phyloP scores from a whole-genome alignment of 225 moss, liverwort and hornwort genomes.

The Climacium dendroides region DNA sequence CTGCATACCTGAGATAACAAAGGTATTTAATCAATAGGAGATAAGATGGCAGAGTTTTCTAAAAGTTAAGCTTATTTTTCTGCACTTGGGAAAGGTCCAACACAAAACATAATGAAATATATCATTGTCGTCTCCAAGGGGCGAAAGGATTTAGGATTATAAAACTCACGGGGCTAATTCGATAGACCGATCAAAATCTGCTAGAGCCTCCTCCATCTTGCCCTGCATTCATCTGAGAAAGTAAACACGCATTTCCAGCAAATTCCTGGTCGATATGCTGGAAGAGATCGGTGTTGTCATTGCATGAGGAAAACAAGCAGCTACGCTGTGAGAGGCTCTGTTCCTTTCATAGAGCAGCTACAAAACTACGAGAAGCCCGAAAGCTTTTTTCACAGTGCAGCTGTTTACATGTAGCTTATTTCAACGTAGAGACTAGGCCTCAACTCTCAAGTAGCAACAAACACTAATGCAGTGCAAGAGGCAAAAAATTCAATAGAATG shows the following conservation, averaged over 20 bases:
- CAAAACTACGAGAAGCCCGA: neutral
- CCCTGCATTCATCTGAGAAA: constrained; percentile 33
- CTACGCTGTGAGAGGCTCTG: neutral
- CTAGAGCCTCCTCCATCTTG: constrained; percentile 75
- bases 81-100: neutral
- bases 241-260: neutral
- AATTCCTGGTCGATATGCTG: neutral
- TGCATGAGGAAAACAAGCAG: neutral
- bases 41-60: neutral
- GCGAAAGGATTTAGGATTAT: neutral
- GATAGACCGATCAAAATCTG: constrained; percentile 82
- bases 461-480: neutral
- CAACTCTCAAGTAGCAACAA: neutral
- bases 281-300: neutral
- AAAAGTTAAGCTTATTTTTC: neutral
- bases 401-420: neutral
- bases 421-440: neutral
- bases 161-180: constrained; percentile 71
- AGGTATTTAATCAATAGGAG: neutral
- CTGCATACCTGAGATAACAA: constrained; percentile 54
- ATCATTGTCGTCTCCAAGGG: neutral
- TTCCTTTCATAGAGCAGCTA: too few relatives aligned
- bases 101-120: neutral
- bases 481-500: neutral
- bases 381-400: neutral